Evolutionary conservation across 345 rosid genomes (phyloP), one percentile per base, ranked within the genome.

Genomic region (Acer negundo): DNA sequence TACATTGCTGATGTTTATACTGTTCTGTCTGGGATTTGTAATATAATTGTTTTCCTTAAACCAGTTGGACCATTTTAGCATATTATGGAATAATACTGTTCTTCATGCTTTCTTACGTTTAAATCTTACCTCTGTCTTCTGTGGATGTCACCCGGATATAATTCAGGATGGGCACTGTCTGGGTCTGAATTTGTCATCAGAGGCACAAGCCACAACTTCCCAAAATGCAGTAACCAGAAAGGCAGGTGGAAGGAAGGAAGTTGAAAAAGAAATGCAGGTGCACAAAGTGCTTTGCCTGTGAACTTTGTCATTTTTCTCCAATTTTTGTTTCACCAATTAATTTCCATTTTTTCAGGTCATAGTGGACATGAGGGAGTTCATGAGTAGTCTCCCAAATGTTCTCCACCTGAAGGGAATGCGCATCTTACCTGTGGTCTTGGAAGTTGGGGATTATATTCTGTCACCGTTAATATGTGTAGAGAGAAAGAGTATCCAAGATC

Each of bases 291-390:
- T 62, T 10, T 68, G 20, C 72, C 20, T 77, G 9, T 67, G 61
- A 76, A 68, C 69, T 56, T 79, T 64, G 38, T 74, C 56, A 51
- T 23, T 22, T 63, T 70, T 46, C 55, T 11, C 3, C n/a, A n/a
- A 40, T 4, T 47, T 59, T 42, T 49, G 28, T 56, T 69, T 76
- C 47, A 72, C 66, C 61, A 7, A 22, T 5, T 19, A 76, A 22
- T 22, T 69, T 47, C 73, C 26, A 2, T 23, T 58, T 78, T 22
- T 78, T 62, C 87, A 95, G 99, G 90, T 94, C 79, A 89, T 94
- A 82, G 99, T 96, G 82, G 99, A 94, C 79, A 91, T 94, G 97
- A 94, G 99, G 80, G 99, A 96, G 89, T 96, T 96, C 82, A 96
- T 96, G 99, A 96, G 99, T 86, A 96, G 98, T 85, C 91, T 96